Base-by-base conservation (phyloP, 2,329 filamentous ascomycete species). In the Penicillium sp. region DNA sequence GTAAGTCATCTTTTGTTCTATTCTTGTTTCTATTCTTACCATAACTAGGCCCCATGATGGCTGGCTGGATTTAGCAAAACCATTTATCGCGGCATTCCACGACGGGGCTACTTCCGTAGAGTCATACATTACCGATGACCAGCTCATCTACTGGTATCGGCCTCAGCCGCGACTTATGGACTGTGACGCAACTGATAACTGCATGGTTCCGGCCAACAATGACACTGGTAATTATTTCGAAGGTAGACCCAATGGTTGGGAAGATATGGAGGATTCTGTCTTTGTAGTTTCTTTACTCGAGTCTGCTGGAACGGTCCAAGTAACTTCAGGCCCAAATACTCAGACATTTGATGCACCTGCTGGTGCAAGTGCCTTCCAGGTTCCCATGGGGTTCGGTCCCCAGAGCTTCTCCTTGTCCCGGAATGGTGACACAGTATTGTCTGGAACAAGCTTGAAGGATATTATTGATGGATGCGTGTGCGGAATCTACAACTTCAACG, bases 61-160 rank as follows among this genome's bases (percentile, higher is more conserved):
- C 42, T 83, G 77, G 77, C 73, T 81, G 7, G 79, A 82, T 18
- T 76, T 83, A 68, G 75, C 80, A 14, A 75, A 77, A 58, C 80
- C 80, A 1, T 83, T 77, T 61, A 82, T 82, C 59, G 71, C 77
- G 0, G 80, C 81, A 0, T 83, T 76, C 66, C 80, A 82, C 61
- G 76, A 73, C 48, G 78, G 76, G 12, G 71, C 68, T 2, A 73
- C 64, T 26, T 62, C 57, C 1, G 62, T 65, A 9, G 59, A 64
- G 38, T 57, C 60, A 14, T 76, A 77, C 66, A 77, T 82, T 60
- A 67, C 68, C 35, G 66, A 74, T 11, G 81, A 83, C 21, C 72
- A 80, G 65, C 65, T 83, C 14, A 68, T 81, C 30, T 83, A 83
- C 70, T 83, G 81, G 81, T 83, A 81, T 66, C 75, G 81, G 1